These are phyloP conservation scores for Dillenia turbinata DNA, from an alignment of 164 flowering plant genomes.

Conservation along the genomic window DNA sequence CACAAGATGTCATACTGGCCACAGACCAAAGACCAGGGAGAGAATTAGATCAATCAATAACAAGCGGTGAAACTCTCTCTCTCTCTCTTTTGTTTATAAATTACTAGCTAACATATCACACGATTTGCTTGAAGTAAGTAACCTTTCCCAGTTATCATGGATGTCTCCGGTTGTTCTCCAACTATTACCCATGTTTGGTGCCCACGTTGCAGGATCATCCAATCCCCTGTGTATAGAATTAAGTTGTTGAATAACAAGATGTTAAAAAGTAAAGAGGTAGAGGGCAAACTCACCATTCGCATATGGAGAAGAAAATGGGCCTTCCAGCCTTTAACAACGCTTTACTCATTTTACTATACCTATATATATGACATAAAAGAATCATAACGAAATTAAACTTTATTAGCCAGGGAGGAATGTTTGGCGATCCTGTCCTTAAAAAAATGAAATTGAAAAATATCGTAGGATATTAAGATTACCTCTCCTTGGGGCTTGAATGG, in stretches of 20 bases:
- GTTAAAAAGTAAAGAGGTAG: not conserved
- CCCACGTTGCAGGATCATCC: slow-evolving; percentile 84
- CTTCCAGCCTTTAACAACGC: slow-evolving; percentile 63
- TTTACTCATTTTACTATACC: slow-evolving; percentile 64
- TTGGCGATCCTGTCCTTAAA: not conserved
- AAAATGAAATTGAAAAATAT: not conserved
- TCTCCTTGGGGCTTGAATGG: slow-evolving; percentile 33
- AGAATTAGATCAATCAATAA: not conserved
- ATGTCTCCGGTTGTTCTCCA: slow-evolving; percentile 89
- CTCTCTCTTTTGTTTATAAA: no score
- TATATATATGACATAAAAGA: slow-evolving; percentile 10
- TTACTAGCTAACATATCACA: no score
- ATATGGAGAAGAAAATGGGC: slow-evolving; percentile 56
- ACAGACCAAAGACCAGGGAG: not conserved
- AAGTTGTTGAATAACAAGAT: not conserved
- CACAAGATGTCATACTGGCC: slow-evolving; percentile 49
- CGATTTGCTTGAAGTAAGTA: not conserved
- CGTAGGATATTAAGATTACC: slow-evolving; percentile 20
- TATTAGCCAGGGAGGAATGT: no score
- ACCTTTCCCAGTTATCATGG: slow-evolving; percentile 59
- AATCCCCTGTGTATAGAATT: slow-evolving; percentile 42
- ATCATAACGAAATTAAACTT: not conserved
- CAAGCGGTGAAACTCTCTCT: not conserved
- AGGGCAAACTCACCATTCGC: slow-evolving; percentile 58
- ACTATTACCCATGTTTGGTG: slow-evolving; percentile 51